A percentile compares a stretch with the other conserved stretches of the same genome.
These are phyloP conservation scores for Exophiala dermatitidis DNA, from an alignment of 2,329 filamentous ascomycete species.

Conservation along the genomic window DNA sequence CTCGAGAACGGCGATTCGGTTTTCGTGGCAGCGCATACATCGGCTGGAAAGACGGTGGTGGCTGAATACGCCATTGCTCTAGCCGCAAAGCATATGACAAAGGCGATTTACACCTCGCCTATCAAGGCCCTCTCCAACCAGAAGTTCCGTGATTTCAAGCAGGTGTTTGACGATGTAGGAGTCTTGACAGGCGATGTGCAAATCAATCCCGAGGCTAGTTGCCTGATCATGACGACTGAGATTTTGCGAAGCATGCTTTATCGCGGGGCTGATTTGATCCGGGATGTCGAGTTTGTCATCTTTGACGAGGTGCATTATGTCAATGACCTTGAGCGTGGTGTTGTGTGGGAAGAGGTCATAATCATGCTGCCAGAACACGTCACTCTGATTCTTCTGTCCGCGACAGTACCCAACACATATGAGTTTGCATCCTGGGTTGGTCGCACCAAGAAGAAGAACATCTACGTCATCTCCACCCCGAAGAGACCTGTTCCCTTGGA, in stretches of 20 bases:
- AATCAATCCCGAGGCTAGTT: conserved; percentile 94
- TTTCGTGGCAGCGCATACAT: conserved; percentile 95
- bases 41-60: conserved; percentile 94
- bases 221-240: conserved; percentile 98
- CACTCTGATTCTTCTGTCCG: conserved; percentile 87
- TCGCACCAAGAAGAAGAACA: conserved; percentile 95
- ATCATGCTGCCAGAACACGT: conserved; percentile 99
- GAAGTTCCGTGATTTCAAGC: conserved; percentile 92
- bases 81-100: conserved; percentile 98
- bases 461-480: conserved; percentile 95
- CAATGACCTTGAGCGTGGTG: conserved; percentile 88
- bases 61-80: conserved; percentile 96
- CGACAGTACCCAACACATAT: conserved; percentile 93
- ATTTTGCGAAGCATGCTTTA: conserved; percentile 98
- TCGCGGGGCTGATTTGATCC: conserved; percentile 85
- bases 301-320: conserved; percentile 99
- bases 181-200: conserved; percentile 97
- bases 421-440: conserved; percentile 99
- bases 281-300: conserved; percentile 97
- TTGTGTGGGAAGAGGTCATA: conserved; percentile 99
- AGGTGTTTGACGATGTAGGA: conserved; percentile 82
- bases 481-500: conserved; percentile 93
- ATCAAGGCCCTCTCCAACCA: conserved; percentile 99
- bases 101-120: conserved; percentile 96
- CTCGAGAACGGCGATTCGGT: conserved; percentile 94